Base-by-base conservation (phyloP, 129 eudicot genomes). In the Logfia minima region DNA sequence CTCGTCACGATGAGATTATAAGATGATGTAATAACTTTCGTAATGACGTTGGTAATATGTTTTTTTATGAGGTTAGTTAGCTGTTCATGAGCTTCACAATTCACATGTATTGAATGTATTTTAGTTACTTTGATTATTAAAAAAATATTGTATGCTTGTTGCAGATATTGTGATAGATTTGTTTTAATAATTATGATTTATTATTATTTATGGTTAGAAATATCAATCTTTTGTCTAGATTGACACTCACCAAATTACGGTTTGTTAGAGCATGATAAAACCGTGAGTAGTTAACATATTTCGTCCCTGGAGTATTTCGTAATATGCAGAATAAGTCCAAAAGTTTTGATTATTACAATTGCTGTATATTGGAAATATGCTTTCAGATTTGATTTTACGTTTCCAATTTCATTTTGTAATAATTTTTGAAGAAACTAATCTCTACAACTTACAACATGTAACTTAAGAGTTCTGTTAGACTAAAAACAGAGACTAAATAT, bases 221-320 rank as follows among this genome's bases (percentile, higher is more conserved):
- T 43, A 23, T 51, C 23, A 70, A 8, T 5, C 23, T 43, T 24
- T 23, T 43, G 16, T 48, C 41, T 17, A 6, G 16, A 21, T 41
- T 13, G 18, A 18, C 4, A 7, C 17, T 3, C 62, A 48, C 13
- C 31, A 75, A 75, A 63, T 43, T 29, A 43, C 60, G 79, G 63
- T 18, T 75, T 21, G 71, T 63, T 63, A 63, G 21, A 18, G 22
- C 79, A 75, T 45, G 24, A 75, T 28, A 43, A 62, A 75, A 10
- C 28, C 48, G 63, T 75, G 71, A 63, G 4, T 63, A 43, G 48
- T 3, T 29, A 37, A 75, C 71, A 62, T 6, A 7, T 61, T 14
- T 24, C 13, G 48, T 41, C 48, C 48, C 48, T 41, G 48, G 4
- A 41, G 48, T 41, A 17, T 60, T 41, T 23, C 43, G n/a, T 60